phyloP scores from a whole-genome alignment of 2,329 filamentous ascomycete genomes.

The Apiospora koreana region DNA sequence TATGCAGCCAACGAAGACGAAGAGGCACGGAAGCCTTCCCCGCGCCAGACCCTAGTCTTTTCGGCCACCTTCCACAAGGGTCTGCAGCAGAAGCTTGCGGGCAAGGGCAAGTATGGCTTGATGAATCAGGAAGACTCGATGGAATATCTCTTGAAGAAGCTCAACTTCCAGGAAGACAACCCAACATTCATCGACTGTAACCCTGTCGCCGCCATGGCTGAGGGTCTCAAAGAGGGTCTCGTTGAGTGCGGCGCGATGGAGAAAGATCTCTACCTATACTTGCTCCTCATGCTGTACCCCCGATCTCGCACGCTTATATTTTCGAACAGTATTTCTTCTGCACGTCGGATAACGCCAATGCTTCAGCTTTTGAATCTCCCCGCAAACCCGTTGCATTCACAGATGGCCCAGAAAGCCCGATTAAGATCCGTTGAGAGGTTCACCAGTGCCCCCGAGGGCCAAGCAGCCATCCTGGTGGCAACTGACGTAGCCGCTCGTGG shows the following conservation, averaged over 20 bases:
- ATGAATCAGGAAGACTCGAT: slow-evolving; percentile 78
- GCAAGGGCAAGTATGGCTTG: slow-evolving; percentile 69
- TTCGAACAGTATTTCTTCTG: slow-evolving; percentile 92
- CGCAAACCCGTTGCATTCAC: slow-evolving; percentile 80
- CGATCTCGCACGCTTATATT: slow-evolving; percentile 84
- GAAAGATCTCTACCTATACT: slow-evolving; percentile 95
- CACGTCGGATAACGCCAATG: slow-evolving; percentile 81
- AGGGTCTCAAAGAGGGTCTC: slow-evolving; percentile 81
- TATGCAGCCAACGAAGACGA: slow-evolving; percentile 56
- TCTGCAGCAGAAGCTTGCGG: slow-evolving; percentile 85
- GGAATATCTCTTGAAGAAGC: slow-evolving; percentile 87
- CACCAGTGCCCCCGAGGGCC: slow-evolving; percentile 58
- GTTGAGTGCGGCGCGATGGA: slow-evolving; percentile 92
- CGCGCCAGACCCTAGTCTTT: slow-evolving; percentile 89
- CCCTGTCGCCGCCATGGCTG: slow-evolving; percentile 84
- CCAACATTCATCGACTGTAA: slow-evolving; percentile 94
- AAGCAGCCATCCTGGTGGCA: slow-evolving; percentile 73
- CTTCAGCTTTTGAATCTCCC: slow-evolving; percentile 80
- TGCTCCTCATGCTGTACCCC: slow-evolving; percentile 79
- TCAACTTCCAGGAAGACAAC: slow-evolving; percentile 81
- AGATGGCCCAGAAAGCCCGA: slow-evolving; percentile 94
- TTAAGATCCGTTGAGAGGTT: slow-evolving; percentile 92
- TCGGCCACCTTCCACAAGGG: slow-evolving; percentile 94
- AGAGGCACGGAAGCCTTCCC: slow-evolving; percentile 43
- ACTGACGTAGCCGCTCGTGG: slow-evolving; percentile 94